Conservation (phyloP, 78 protist species). For the Creolimax fragrantissima region DNA sequence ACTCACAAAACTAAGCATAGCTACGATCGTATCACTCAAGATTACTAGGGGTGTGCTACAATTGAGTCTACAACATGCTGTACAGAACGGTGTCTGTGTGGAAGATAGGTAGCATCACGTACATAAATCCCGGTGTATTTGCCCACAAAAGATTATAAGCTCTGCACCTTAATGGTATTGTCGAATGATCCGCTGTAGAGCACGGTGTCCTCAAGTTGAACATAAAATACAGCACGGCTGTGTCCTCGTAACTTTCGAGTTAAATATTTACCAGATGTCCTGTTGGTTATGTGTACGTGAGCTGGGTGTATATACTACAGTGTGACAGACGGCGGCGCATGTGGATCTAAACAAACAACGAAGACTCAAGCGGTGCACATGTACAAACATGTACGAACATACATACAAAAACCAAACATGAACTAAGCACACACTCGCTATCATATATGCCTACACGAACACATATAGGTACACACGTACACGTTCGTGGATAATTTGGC, state of each 20-base stretch:
- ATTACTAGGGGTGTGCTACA: no score
- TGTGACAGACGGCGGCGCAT: background rate
- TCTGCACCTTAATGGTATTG: background rate
- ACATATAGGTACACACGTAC: no score
- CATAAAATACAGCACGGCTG: background rate
- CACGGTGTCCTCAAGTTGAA: background rate
- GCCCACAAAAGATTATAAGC: no score
- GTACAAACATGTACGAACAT: no score
- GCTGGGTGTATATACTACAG: background rate
- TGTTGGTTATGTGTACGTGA: background rate
- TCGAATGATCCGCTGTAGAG: conserved; percentile 2
- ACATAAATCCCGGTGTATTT: no score
- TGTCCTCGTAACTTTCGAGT: background rate
- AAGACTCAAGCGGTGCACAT: background rate
- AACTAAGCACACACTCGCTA: background rate
- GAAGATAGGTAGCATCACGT: no score
- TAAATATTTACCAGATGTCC: background rate
- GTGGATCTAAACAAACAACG: background rate
- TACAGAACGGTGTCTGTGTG: no score
- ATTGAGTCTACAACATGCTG: no score
- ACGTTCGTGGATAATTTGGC: no score
- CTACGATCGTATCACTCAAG: no score
- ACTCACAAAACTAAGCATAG: no score
- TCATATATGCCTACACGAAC: background rate
- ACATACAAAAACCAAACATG: no score